A percentile compares a stretch with the other conserved stretches of the same genome.
Evolutionary conservation across 2,329 filamentous ascomycete genomes (phyloP).

Genomic region (Beauveria sp.): DNA sequence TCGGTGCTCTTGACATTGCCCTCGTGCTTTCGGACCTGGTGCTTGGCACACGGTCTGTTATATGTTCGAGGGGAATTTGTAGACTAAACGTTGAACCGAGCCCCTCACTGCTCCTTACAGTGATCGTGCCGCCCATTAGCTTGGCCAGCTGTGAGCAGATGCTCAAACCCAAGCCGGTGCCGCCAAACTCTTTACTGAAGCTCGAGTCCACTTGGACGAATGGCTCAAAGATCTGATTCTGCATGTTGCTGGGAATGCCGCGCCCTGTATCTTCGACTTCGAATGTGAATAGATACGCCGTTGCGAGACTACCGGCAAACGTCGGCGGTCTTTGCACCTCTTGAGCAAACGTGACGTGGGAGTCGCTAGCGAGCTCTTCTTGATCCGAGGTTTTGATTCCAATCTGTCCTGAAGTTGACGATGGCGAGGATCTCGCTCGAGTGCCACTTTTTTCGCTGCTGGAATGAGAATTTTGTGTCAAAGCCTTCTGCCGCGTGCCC

Average conservation of each 20-base stretch:
- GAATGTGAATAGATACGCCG: constrained; percentile 72
- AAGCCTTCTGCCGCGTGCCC: not conserved
- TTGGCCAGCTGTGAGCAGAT: constrained; percentile 82
- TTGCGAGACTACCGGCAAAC: constrained; percentile 40
- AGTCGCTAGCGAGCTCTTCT: not conserved
- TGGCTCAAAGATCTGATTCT: constrained; percentile 81
- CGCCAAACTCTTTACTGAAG: constrained; percentile 82
- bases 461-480: not conserved
- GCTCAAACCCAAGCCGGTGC: constrained; percentile 78
- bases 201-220: constrained; percentile 91
- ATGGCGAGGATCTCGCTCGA: no score
- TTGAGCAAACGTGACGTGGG: not conserved
- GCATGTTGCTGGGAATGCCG: constrained; percentile 71
- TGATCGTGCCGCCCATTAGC: constrained; percentile 74
- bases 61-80: constrained; percentile 71
- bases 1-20: constrained; percentile 35
- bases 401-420: no score
- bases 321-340: not conserved
- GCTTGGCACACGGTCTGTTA: constrained; percentile 52
- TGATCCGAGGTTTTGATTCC: no score
- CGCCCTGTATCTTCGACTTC: constrained; percentile 84
- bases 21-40: constrained; percentile 20
- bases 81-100: constrained; percentile 76
- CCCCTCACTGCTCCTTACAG: constrained; percentile 62
- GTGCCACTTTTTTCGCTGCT: not conserved